Conservation (phyloP, 169 alveolate genomes). For the Neospora caninum region DNA sequence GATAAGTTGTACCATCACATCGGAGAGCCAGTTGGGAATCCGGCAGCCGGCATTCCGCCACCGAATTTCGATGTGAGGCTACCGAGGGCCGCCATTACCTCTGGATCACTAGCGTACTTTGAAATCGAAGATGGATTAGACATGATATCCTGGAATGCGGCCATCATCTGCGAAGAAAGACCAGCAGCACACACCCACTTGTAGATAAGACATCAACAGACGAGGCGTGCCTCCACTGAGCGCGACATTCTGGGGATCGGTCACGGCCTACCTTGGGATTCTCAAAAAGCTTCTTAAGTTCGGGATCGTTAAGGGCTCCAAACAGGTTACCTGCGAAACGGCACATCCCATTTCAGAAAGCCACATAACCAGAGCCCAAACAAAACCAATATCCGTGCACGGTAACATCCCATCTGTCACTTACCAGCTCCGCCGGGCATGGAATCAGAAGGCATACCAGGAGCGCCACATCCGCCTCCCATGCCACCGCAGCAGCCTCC, state of each 20-base stretch:
- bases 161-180: constrained; percentile 72
- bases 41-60: constrained; percentile 65
- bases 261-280: constrained; percentile 64
- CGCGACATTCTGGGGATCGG: background rate
- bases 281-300: constrained; percentile 49
- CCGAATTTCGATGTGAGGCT: constrained; percentile 64
- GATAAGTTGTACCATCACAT: background rate
- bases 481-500: constrained; percentile 76
- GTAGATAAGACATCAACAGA: background rate
- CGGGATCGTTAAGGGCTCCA: constrained; percentile 69
- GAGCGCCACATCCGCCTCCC: constrained; percentile 78
- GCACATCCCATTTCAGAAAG: background rate
- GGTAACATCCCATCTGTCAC: background rate
- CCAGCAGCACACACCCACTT: background rate
- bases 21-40: constrained; percentile 20
- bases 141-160: constrained; percentile 76
- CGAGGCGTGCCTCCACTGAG: background rate
- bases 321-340: constrained; percentile 54
- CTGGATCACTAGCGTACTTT: constrained; percentile 77
- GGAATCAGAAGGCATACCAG: constrained; percentile 75
- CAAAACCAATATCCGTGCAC: background rate
- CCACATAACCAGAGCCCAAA: background rate
- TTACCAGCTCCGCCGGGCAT: constrained; percentile 67
- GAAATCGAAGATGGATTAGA: constrained; percentile 75
- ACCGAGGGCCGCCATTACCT: constrained; percentile 71